These are phyloP conservation scores for Fagus sylvatica DNA, from an alignment of 306 rosid genomes.

Conservation along the genomic window DNA sequence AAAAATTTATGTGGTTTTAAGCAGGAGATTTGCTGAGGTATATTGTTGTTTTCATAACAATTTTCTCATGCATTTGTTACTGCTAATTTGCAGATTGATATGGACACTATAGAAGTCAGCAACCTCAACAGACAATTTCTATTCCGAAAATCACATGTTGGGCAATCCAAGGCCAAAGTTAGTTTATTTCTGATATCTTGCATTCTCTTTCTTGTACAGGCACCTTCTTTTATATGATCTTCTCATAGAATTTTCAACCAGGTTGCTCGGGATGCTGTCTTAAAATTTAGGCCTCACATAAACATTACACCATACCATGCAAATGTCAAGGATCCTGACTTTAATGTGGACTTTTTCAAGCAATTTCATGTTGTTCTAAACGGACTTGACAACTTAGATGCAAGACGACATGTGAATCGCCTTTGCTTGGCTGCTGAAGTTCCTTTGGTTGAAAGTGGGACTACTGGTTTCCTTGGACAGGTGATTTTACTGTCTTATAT, in stretches of 20 bases:
- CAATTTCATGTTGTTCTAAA: conserved; percentile 86
- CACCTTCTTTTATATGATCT: conserved; percentile 16
- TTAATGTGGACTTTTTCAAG: conserved; percentile 88
- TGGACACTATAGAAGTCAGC: conserved; percentile 99
- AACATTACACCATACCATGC: conserved; percentile 87
- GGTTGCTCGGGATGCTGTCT: conserved; percentile 99
- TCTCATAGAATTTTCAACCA: conserved; percentile 45
- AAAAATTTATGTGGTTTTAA: conserved; percentile 14
- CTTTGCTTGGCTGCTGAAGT: conserved; percentile 93
- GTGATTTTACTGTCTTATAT: conserved; percentile 41
- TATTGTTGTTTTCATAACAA: not conserved
- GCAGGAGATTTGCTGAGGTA: conserved; percentile 12
- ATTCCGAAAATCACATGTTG: conserved; percentile 96
- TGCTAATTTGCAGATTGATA: conserved; percentile 77
- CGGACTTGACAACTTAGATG: conserved; percentile 99
- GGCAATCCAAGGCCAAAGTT: conserved; percentile 95
- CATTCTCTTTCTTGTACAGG: conserved; percentile 15
- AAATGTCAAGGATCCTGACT: conserved; percentile 86
- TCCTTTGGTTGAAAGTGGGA: conserved; percentile 97
- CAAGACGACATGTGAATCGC: conserved; percentile 96
- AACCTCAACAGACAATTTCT: conserved; percentile 98
- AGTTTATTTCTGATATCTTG: conserved; percentile 22
- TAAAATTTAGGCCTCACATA: conserved; percentile 89
- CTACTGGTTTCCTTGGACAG: conserved; percentile 99
- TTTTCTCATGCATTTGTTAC: conserved; percentile 16